Evolutionary conservation across 2,329 filamentous ascomycete genomes (phyloP), one percentile per base, ranked within the genome.

Genomic region (Orbilia blumenaviensis): DNA sequence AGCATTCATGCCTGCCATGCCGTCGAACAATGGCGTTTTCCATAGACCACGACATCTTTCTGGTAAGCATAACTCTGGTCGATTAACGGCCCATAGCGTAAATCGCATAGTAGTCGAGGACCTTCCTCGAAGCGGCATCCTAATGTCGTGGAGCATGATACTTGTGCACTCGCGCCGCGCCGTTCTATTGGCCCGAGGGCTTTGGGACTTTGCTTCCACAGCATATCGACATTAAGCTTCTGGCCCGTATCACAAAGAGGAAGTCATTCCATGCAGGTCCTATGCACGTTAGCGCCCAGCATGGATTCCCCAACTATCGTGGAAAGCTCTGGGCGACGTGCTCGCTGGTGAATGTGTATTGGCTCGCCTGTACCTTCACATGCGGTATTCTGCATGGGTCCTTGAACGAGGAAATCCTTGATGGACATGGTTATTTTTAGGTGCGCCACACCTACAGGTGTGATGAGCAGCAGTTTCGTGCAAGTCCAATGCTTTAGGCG

Each of bases 301-400:
- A 76, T 76, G 72, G 72, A 76, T 76, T 76, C 72, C 72, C 72
- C 72, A 76, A 76, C 72, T 69, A 68, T 76, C 56, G 44, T 63
- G 42, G 63, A 58, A 66, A 46, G 46, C 34, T 66, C 44, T 64
- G 72, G 66, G 58, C 50, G 62, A 46, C 42, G 46, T 58, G 56
- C 64, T 68, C 63, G 7, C 54, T 21, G 16, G 48, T 29, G 29
- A 48, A 4, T 44, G 56, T 46, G 54, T 62, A 58, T 52, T 64
- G 67, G 67, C 52, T 63, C 60, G 67, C 60, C 46, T 72, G 67
- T 25, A 60, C 58, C 50, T 64, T 72, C 72, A 60, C 71, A 63
- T 75, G 56, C 68, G 52, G 54, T 32, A 16, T 56, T 60, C 56
- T 16, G 64, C 64, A 68, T 76, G 46, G 54, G 23, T 36, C 48